Evolutionary conservation across 345 rosid species (phyloP), one percentile per base, ranked within the genome.

Genomic region (Litchi chinensis): DNA sequence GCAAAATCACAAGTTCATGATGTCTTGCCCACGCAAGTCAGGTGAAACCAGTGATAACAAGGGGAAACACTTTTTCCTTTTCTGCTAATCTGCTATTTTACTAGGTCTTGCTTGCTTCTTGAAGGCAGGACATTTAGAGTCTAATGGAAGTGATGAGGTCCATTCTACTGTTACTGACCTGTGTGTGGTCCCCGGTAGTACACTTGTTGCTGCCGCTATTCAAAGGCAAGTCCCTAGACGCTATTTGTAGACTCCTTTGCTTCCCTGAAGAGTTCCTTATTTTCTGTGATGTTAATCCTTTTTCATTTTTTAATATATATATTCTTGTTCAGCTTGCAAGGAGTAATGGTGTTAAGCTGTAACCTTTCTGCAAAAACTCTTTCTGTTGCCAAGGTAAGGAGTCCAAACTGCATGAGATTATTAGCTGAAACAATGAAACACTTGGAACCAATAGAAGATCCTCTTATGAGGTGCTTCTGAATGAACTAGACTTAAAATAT

Each of bases 131-230:
- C 79, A 75, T 76, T 37, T 79, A 79, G 89, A 84, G 75, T 81
- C 85, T 48, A 79, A 79, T 69, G 90, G 84, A 77, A 79, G 68
- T 73, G 95, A 90, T 74, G 86, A 79, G 71, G 44, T 73, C n/a
- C 86, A 77, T 83, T 83, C 78, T 32, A 83, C 91, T 41, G 89
- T 92, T 65, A 92, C 90, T 0, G 92, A 88, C 81, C 79, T 95
- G 13, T 90, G 97, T 84, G 50, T 88, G n/a, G 76, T 89, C 81
- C 86, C 88, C 16, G 80, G 82, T 60, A 77, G 84, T 50, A 79
- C 86, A 64, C 78, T 87, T 76, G 87, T 92, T 74, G 98, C 95
- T 16, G 97, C 88, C 56, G 86, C 97, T 76, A 75, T 91, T 83
- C 98, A 96, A 80, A 89, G 97, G 99, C 72, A 85, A 84, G 85